phyloP scores from a whole-genome alignment of 108 stramenopile genomes.

The Conticribra weissflogii region DNA sequence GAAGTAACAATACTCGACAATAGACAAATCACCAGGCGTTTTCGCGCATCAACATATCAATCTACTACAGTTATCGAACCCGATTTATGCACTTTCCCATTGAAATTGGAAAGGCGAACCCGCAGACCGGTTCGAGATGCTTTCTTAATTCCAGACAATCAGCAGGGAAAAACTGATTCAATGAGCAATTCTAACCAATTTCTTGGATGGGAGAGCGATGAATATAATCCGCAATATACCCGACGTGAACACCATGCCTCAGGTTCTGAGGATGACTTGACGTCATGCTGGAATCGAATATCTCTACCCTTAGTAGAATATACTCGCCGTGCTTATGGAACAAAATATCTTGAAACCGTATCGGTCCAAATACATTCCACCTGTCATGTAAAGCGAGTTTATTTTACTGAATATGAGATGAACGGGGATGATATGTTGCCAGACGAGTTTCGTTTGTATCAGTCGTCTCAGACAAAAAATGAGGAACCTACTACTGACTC shows the following conservation, averaged over 20 bases:
- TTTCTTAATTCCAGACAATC: constrained; percentile 15
- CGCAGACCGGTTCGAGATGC: constrained; percentile 11
- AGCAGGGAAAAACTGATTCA: not conserved
- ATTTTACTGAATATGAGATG: constrained; percentile 23
- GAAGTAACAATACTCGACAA: constrained; percentile 31
- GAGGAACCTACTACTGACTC: too few relatives aligned
- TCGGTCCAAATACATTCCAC: constrained; percentile 17
- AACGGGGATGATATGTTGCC: constrained; percentile 27
- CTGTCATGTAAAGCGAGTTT: constrained; percentile 26
- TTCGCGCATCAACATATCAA: constrained; percentile 29
- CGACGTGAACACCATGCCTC: not conserved
- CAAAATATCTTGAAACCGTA: constrained; percentile 10
- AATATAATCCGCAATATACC: not conserved
- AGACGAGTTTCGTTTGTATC: constrained; percentile 12
- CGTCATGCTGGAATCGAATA: constrained; percentile 36
- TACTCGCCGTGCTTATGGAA: constrained; percentile 18
- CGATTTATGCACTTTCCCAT: constrained; percentile 23
- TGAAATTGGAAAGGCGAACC: constrained; percentile 22
- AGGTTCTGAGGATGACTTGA: too few relatives aligned
- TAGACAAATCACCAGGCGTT: constrained; percentile 18
- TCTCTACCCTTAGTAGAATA: constrained; percentile 14
- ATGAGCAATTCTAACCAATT: not conserved
- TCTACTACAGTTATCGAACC: constrained; percentile 13
- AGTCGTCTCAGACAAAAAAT: not conserved
- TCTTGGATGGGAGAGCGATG: constrained; percentile 1